phyloP scores from a whole-genome alignment of 2,329 filamentous ascomycete species.

The Colletotrichum sp. region DNA sequence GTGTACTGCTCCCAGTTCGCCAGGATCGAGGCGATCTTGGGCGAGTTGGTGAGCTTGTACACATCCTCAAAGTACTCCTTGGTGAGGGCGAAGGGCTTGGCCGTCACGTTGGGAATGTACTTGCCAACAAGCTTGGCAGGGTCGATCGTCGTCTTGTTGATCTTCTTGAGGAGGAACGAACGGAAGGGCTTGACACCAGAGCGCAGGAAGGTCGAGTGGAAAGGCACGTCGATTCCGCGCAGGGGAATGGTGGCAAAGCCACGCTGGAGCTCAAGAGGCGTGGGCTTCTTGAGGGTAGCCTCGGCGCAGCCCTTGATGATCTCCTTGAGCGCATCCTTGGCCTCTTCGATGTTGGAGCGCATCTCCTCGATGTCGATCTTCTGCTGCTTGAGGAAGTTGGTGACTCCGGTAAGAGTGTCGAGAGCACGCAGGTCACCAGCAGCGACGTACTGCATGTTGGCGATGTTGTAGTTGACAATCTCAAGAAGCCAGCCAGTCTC shows the following conservation, averaged over 20 bases:
- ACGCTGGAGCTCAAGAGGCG: conserved; percentile 87
- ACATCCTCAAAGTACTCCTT: conserved; percentile 99
- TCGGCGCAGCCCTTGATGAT: conserved; percentile 91
- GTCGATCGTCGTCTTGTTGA: conserved; percentile 98
- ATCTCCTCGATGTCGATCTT: conserved; percentile 97
- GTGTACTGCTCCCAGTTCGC: conserved; percentile 84
- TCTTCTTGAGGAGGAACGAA: conserved; percentile 98
- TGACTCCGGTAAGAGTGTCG: conserved; percentile 78
- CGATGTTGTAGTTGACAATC: conserved; percentile 96
- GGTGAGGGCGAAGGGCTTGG: conserved; percentile 91
- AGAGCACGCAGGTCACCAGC: conserved; percentile 73
- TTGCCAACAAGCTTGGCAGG: conserved; percentile 96
- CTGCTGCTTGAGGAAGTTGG: conserved; percentile 95
- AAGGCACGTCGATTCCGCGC: conserved; percentile 96
- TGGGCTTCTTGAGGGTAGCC: conserved; percentile 86
- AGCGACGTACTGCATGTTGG: conserved; percentile 78
- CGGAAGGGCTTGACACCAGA: conserved; percentile 99
- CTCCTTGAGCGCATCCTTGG: conserved; percentile 86
- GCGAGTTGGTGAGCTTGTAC: conserved; percentile 87
- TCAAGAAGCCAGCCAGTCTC: conserved; percentile 95
- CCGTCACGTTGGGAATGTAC: conserved; percentile 99
- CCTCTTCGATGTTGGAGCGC: conserved; percentile 87
- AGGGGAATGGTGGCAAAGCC: conserved; percentile 97
- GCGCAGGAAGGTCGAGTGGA: conserved; percentile 98
- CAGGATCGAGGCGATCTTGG: conserved; percentile 78